A percentile compares a stretch with the other conserved stretches of the same genome.
Evolutionary conservation across 2,329 filamentous ascomycete species (phyloP).

Genomic region (Neofusicoccum laricinum): DNA sequence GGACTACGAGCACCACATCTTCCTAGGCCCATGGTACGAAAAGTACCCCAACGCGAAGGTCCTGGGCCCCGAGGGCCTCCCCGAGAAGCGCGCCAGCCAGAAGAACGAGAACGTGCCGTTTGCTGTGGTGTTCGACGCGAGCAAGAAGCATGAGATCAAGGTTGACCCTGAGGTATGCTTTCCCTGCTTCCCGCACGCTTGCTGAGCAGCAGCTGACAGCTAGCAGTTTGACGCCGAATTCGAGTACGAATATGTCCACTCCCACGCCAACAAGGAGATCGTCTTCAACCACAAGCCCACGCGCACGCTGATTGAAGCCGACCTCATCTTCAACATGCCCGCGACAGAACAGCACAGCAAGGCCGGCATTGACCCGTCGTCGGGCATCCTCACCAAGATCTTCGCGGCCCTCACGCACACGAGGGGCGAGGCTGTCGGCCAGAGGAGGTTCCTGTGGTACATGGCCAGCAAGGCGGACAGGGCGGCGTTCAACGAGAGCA

Average conservation of each 20-base stretch:
- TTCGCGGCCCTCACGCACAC: conserved; percentile 59
- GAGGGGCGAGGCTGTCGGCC: conserved; percentile 63
- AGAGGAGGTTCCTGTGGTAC: conserved; percentile 85
- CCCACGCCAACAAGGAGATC: conserved; percentile 80
- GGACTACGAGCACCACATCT: conserved; percentile 94
- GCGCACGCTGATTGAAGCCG: conserved; percentile 78
- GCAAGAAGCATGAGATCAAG: conserved; percentile 36
- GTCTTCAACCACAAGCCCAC: conserved; percentile 82
- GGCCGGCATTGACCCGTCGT: conserved; percentile 51
- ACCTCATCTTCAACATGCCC: conserved; percentile 89
- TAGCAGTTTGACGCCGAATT: conserved; percentile 75
- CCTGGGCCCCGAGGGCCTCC: conserved; percentile 77
- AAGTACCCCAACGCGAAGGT: conserved; percentile 77
- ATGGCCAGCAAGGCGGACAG: conserved; percentile 60
- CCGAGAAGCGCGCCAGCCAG: conserved; percentile 71
- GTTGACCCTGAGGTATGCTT: conserved; percentile 59
- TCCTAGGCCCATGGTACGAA: conserved; percentile 78
- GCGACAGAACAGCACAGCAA: conserved; percentile 74
- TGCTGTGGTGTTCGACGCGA: conserved; percentile 56
- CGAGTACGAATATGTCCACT: conserved; percentile 75
- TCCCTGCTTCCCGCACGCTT: background rate
- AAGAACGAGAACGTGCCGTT: conserved; percentile 61
- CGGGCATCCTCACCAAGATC: conserved; percentile 60
- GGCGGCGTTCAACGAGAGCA: conserved; percentile 65
- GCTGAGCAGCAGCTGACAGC: background rate